Conservation (phyloP, 73 alveolate species). For the Uronychia binucleata region DNA sequence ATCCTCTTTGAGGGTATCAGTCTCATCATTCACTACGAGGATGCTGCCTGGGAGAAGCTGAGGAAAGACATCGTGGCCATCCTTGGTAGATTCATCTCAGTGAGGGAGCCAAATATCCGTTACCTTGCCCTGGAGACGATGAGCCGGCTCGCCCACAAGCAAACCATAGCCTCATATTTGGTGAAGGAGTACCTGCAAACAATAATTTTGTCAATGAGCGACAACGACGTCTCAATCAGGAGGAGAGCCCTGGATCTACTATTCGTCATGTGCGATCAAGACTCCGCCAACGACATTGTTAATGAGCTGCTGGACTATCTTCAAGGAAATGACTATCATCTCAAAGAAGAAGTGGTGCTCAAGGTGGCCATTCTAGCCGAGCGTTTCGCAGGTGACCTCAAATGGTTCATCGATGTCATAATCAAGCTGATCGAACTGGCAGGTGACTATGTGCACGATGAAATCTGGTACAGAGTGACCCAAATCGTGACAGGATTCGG, state of each 20-base stretch:
- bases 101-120: constrained; percentile 96
- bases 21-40: constrained; percentile 88
- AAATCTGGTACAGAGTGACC: constrained; percentile 93
- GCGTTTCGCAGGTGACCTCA: constrained; percentile 91
- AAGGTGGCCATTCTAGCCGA: constrained; percentile 98
- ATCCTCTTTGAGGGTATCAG: constrained; percentile 96
- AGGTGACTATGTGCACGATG: constrained; percentile 98
- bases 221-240: constrained; percentile 95
- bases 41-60: constrained; percentile 78
- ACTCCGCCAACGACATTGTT: constrained; percentile 88
- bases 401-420: constrained; percentile 97
- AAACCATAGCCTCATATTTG: constrained; percentile 60
- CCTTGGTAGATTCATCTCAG: constrained; percentile 92
- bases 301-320: constrained; percentile 94
- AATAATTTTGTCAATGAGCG: constrained; percentile 86
- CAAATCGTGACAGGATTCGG: constrained; percentile 97
- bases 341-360: constrained; percentile 96
- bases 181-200: constrained; percentile 90
- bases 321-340: constrained; percentile 90
- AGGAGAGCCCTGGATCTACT: constrained; percentile 97
- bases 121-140: constrained; percentile 97
- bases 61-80: constrained; percentile 86
- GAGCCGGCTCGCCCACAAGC: constrained; percentile 89
- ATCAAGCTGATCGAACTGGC: constrained; percentile 95
- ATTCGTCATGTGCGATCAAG: constrained; percentile 89